A percentile compares a stretch with the other conserved stretches of the same genome.
phyloP scores from a whole-genome alignment of 2,329 filamentous ascomycete species.

The Trichoderma asperellum region DNA sequence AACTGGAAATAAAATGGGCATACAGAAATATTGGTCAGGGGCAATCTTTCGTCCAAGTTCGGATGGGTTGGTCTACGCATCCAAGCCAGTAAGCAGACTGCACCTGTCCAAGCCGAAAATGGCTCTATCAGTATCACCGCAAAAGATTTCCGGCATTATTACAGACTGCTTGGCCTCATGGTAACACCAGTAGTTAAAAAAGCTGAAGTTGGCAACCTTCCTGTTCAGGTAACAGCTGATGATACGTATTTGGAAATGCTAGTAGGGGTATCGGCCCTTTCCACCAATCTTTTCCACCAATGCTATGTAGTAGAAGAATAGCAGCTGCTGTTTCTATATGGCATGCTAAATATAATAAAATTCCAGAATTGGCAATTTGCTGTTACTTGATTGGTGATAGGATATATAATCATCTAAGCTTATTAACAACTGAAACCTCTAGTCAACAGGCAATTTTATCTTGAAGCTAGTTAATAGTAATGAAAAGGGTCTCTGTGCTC shows the following conservation, averaged over 20 bases:
- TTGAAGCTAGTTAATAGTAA: no score
- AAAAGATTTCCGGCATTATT: neutral
- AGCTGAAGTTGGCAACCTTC: neutral
- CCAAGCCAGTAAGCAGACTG: neutral
- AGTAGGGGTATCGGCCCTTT: neutral
- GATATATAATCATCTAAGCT: neutral
- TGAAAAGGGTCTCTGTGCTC: no score
- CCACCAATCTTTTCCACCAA: neutral
- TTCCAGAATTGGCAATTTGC: neutral
- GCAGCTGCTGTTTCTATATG: neutral
- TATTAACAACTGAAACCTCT: neutral
- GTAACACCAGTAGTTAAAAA: neutral
- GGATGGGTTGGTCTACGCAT: neutral
- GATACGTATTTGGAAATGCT: neutral
- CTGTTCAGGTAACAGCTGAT: neutral
- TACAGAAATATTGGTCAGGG: neutral
- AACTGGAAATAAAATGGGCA: neutral
- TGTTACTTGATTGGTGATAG: neutral
- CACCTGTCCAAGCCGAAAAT: neutral
- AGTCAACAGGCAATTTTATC: no score
- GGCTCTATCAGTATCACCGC: neutral
- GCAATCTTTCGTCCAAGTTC: neutral
- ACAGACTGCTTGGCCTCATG: neutral
- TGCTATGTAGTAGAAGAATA: neutral
- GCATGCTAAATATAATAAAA: neutral